Conservation (phyloP, 1,284 basidiomycete genomes). For the Veloporphyrellus conicus region DNA sequence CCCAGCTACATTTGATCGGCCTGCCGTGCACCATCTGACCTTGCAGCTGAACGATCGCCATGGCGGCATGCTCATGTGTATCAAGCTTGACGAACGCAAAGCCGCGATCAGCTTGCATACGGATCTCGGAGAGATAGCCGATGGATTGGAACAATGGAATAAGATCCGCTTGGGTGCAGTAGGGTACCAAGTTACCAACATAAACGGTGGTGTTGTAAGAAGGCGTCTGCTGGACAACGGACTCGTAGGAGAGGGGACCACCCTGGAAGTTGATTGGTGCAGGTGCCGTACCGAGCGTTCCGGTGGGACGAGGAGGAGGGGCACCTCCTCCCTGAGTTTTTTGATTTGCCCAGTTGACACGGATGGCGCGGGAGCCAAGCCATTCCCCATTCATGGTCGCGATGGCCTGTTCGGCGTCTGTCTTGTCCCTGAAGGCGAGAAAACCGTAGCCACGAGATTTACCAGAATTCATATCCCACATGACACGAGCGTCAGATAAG, state of each 20-base stretch:
- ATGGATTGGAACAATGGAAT: slow-evolving; percentile 96
- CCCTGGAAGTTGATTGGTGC: slow-evolving; percentile 84
- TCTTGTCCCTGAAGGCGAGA: slow-evolving; percentile 91
- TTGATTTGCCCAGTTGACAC: slow-evolving; percentile 99
- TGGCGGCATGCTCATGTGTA: slow-evolving; percentile 94
- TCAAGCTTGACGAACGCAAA: slow-evolving; percentile 99
- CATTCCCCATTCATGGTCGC: slow-evolving; percentile 99
- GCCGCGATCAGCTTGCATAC: slow-evolving; percentile 96
- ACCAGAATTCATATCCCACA: slow-evolving; percentile 99
- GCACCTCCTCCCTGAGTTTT: slow-evolving; percentile 74
- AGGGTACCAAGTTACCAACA: slow-evolving; percentile 96
- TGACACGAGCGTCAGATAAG: slow-evolving; percentile 94
- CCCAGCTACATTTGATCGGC: slow-evolving; percentile 97
- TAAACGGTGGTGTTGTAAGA: slow-evolving; percentile 95
- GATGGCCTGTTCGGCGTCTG: slow-evolving; percentile 97
- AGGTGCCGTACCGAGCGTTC: slow-evolving; percentile 56
- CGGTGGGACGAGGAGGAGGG: slow-evolving; percentile 46
- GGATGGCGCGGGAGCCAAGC: slow-evolving; percentile 94
- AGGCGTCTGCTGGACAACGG: slow-evolving; percentile 84
- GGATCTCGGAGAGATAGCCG: slow-evolving; percentile 95
- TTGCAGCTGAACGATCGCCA: slow-evolving; percentile 93
- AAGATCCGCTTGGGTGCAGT: slow-evolving; percentile 91
- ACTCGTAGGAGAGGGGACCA: slow-evolving; percentile 82
- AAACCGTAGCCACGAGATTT: slow-evolving; percentile 95
- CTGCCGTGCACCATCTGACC: slow-evolving; percentile 94